Conservation (phyloP, 352 stramenopile species). For the Thalassiosira livingstoniorum region DNA sequence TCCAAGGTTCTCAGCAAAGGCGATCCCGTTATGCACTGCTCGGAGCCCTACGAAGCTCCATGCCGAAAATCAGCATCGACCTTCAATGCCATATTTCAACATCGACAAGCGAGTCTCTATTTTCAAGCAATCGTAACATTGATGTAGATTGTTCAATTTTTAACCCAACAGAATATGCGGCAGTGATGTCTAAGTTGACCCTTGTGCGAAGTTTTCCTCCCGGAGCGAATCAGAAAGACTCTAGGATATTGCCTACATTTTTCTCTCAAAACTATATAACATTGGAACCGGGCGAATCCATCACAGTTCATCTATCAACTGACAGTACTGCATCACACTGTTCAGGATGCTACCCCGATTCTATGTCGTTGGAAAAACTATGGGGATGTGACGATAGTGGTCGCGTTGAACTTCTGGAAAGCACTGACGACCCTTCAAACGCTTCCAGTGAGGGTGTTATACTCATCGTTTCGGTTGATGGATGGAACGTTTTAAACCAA, state of each 20-base stretch:
- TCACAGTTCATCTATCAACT: background rate
- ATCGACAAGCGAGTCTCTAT: too few species aligned
- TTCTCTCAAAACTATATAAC: slow-evolving; percentile 53
- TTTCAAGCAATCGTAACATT: too few species aligned
- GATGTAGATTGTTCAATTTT: slow-evolving; percentile 35
- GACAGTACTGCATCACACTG: slow-evolving; percentile 1
- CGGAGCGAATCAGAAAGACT: slow-evolving; percentile 16
- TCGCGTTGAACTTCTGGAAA: background rate
- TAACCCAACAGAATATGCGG: slow-evolving; percentile 20
- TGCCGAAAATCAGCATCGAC: slow-evolving; percentile 28
- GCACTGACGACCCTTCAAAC: background rate
- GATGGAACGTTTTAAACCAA: slow-evolving; percentile 43
- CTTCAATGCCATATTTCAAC: slow-evolving; percentile 12
- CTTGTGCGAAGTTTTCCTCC: slow-evolving; percentile 10
- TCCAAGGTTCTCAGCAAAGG: background rate
- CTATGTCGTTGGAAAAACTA: background rate
- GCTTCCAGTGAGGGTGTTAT: too few species aligned
- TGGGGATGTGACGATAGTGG: slow-evolving; percentile 18
- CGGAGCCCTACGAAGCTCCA: slow-evolving; percentile 27
- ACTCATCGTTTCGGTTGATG: slow-evolving; percentile 48
- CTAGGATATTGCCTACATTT: slow-evolving; percentile 32
- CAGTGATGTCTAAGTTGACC: slow-evolving; percentile 46
- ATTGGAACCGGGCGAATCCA: slow-evolving; percentile 40
- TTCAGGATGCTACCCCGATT: background rate
- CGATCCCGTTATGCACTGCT: slow-evolving; percentile 43